phyloP scores from a whole-genome alignment of 2,329 filamentous ascomycete genomes.

The Colletotrichum siamense region DNA sequence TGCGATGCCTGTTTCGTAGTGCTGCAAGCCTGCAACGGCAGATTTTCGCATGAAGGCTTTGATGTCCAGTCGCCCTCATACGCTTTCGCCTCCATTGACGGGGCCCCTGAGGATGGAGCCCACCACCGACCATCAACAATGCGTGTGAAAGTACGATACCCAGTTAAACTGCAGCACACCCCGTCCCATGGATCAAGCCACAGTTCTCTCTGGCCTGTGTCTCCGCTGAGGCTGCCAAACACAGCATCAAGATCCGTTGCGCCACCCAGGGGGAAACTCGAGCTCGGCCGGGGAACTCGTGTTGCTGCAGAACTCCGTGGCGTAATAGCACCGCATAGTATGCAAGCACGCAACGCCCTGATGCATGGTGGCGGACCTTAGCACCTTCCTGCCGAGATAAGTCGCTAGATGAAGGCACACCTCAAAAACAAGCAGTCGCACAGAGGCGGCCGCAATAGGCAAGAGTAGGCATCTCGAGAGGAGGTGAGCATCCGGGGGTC shows the following conservation, averaged over 20 bases:
- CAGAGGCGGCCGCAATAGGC: conserved; percentile 10
- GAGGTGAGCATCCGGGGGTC: not conserved
- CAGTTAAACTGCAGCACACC: not conserved
- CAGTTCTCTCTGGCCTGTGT: not conserved
- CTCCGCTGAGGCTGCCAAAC: not conserved
- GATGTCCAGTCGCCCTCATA: not conserved
- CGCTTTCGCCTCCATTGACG: not conserved
- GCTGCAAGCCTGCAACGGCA: not conserved
- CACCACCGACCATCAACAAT: not conserved
- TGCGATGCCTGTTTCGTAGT: not conserved
- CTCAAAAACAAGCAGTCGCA: not conserved
- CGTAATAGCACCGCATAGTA: not conserved
- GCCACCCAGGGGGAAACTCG: conserved; percentile 7
- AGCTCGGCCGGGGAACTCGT: not conserved
- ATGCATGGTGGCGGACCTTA: conserved; percentile 14
- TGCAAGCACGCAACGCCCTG: conserved; percentile 3
- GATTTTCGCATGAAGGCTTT: not conserved
- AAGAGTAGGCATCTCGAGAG: not conserved
- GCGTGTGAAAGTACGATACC: not conserved
- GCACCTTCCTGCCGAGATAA: not conserved
- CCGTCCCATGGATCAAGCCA: not conserved
- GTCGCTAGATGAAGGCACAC: not conserved
- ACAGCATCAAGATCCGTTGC: not conserved
- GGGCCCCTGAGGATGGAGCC: not conserved
- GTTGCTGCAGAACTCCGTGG: not conserved